A percentile compares a stretch with the other conserved stretches of the same genome.
These are phyloP conservation scores for Phalaenopsis hybrid DNA, from an alignment of 116 monocot species.

Conservation along the genomic window DNA sequence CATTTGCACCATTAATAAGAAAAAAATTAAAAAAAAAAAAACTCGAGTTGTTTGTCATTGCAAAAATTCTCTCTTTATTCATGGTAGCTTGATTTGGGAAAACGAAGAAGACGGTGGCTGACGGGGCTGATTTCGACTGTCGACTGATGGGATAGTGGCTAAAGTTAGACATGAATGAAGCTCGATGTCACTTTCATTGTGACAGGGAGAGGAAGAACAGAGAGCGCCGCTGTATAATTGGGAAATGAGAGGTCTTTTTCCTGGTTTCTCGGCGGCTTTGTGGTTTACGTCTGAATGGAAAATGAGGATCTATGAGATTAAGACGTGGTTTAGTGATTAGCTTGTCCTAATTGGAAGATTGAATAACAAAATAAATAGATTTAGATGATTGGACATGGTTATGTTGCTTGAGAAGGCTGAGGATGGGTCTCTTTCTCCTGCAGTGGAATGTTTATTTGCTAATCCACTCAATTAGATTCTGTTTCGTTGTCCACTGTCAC, in stretches of 20 bases:
- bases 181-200: not conserved
- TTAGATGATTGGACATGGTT: not conserved
- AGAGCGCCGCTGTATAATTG: not conserved
- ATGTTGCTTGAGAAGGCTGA: not conserved
- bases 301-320: not conserved
- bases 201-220: not conserved
- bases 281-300: not conserved
- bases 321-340: slow-evolving; percentile 1
- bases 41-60: not conserved
- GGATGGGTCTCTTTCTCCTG: slow-evolving; percentile 8
- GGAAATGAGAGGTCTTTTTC: not conserved
- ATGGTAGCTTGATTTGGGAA: not conserved
- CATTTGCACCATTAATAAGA: not conserved
- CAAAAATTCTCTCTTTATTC: not conserved
- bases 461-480: too few relatives aligned
- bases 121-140: not conserved
- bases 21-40: not conserved
- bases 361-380: not conserved
- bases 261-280: not conserved
- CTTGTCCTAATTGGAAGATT: not conserved
- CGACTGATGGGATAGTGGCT: not conserved
- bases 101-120: not conserved
- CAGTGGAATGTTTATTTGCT: not conserved
- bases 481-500: too few relatives aligned
- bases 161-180: not conserved